A percentile compares a stretch with the other conserved stretches of the same genome.
These are phyloP conservation scores for Phalaenopsis equestris DNA, from an alignment of 106 monocot genomes.

Conservation along the genomic window DNA sequence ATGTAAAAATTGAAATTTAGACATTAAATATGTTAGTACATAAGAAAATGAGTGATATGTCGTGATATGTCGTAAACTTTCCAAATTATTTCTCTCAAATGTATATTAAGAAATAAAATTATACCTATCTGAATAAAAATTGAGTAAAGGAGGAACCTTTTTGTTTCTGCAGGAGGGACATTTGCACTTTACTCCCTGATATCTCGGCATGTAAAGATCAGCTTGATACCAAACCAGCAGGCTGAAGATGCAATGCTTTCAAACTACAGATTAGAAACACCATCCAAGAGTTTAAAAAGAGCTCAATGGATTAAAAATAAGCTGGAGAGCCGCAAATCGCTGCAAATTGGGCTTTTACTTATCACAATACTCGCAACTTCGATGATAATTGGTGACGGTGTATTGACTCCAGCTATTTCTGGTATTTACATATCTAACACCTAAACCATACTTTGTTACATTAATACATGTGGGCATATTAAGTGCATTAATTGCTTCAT, in stretches of 20 bases:
- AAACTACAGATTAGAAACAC: conserved; percentile 39
- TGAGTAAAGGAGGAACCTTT: neutral
- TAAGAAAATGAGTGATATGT: too few species aligned
- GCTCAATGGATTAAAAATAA: conserved; percentile 51
- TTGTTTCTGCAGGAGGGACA: conserved; percentile 52
- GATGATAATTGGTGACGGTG: conserved; percentile 78
- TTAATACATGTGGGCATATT: too few species aligned
- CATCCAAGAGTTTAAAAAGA: conserved; percentile 27
- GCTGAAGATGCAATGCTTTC: conserved; percentile 52
- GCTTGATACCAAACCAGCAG: conserved; percentile 62
- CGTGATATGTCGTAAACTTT: too few species aligned
- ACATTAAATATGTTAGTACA: too few species aligned
- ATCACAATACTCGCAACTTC: conserved; percentile 62
- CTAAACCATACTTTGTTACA: too few species aligned
- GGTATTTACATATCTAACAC: conserved; percentile 17
- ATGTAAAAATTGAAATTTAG: too few species aligned
- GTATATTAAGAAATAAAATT: neutral
- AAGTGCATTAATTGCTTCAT: too few species aligned
- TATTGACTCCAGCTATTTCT: conserved; percentile 73
- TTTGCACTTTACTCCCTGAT: conserved; percentile 84
- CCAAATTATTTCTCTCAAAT: neutral
- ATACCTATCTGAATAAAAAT: neutral
- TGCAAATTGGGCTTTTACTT: conserved; percentile 32
- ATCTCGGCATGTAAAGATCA: conserved; percentile 58
- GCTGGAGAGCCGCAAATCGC: conserved; percentile 28